Base-by-base conservation (phyloP, 2,329 filamentous ascomycete species). In the Claviceps cyperi region DNA sequence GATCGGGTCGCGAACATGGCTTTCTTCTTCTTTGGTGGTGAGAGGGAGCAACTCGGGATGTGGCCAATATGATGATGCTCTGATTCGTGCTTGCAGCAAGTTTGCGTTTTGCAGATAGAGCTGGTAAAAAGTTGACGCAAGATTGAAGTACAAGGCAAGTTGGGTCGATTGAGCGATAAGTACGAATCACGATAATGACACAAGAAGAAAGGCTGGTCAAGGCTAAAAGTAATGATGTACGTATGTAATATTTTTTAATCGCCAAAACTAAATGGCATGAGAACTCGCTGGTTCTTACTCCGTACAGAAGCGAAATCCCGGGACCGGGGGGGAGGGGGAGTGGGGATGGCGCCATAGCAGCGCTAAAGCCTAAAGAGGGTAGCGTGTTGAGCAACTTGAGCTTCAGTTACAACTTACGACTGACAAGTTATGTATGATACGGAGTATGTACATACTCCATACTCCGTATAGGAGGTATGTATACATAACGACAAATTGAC, bases 1-100 rank as follows among this genome's bases (percentile, higher is more conserved):
- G 67, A 69, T 61, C 70, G 69, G 51, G 78, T 78, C 46, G 74
- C 67, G 56, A 76, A 72, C 78, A 82, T 81, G 56, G 14, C 36
- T 39, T 21, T 44, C 7, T 22, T 21, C 22, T 38, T 28, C 7
- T 7, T 9, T 21, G 32, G 14, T 38, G 14, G 9, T 6, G 13
- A 47, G 36, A 13, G 24, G 7, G 36, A 38, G 36, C 5, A 17
- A 14, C 17, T 15, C 9, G 35, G 17, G 7, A 24, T 8, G 41
- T 9, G 22, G n/a, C 24, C 14, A 43, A 13, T 5, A 22, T 19
- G 8, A 40, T 40, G 19, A 7, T 28, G 28, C 9, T 32, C 21
- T 43, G 41, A 13, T 24, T 43, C 22, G 41, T 43, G n/a, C 6
- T 28, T 15, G 41, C 13, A 22, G 39, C n/a, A 32, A n/a, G 39